phyloP scores from a whole-genome alignment of 208 protist species.

The Leishmania aethiopica region DNA sequence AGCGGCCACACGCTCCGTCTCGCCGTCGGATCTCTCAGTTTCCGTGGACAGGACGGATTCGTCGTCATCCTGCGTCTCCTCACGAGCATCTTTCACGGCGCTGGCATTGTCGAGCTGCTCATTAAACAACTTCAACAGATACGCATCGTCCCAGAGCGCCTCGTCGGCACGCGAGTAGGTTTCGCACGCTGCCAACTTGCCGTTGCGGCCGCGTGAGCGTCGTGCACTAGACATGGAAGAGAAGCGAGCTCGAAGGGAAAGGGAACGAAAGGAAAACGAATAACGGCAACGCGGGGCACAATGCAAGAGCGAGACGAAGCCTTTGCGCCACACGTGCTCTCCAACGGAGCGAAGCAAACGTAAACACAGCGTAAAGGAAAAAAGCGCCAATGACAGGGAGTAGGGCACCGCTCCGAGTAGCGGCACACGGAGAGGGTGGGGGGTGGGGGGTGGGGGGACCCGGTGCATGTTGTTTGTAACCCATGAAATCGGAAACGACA shows the following conservation, averaged over 20 bases:
- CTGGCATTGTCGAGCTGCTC: conserved; percentile 57
- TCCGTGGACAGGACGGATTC: background rate
- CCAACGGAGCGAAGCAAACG: background rate
- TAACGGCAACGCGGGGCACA: too few species aligned
- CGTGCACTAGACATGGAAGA: conserved; percentile 2
- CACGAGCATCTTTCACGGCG: conserved; percentile 8
- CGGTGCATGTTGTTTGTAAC: background rate
- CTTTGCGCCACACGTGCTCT: background rate
- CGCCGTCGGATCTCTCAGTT: background rate
- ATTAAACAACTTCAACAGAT: conserved; percentile 80
- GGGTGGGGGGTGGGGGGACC: background rate
- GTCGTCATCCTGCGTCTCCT: background rate
- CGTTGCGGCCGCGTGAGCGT: conserved; percentile 12
- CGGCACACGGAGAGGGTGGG: background rate
- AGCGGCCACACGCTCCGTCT: background rate
- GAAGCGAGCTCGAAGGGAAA: background rate
- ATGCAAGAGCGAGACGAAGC: background rate
- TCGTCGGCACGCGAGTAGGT: conserved; percentile 51
- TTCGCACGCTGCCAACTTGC: conserved; percentile 11
- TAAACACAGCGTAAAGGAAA: background rate
- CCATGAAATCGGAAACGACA: background rate
- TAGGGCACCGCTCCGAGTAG: background rate
- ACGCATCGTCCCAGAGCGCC: conserved; percentile 82
- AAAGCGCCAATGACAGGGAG: background rate
- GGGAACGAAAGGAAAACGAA: conserved; percentile 3